A percentile compares a stretch with the other conserved stretches of the same genome.
Evolutionary conservation across 176 grass and related monocot species (phyloP).

Genomic region (Cymbopogon citratus): DNA sequence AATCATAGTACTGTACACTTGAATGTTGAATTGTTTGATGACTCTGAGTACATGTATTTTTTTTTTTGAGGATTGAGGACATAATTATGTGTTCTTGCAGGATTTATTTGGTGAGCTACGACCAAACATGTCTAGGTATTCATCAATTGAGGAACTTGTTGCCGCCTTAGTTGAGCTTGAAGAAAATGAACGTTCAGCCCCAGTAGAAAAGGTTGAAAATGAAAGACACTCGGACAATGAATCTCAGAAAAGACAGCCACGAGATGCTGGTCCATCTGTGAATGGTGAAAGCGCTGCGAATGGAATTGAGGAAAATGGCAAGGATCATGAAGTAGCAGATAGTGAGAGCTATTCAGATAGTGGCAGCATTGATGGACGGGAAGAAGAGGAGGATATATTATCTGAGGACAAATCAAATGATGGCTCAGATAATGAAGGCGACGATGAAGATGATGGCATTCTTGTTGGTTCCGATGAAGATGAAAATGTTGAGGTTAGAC

Average conservation of each 20-base stretch:
- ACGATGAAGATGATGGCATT: conserved; percentile 76
- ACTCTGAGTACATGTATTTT: not conserved
- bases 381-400: conserved; percentile 84
- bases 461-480: conserved; percentile 88
- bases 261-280: conserved; percentile 22
- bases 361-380: conserved; percentile 62
- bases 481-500: conserved; percentile 69
- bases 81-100: conserved; percentile 44
- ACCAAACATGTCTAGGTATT: conserved; percentile 86
- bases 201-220: conserved; percentile 45
- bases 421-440: conserved; percentile 74
- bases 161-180: conserved; percentile 75
- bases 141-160: conserved; percentile 77
- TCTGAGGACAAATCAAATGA: conserved; percentile 84
- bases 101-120: conserved; percentile 79
- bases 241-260: conserved; percentile 50
- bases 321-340: conserved; percentile 54
- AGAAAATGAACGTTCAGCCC: conserved; percentile 62
- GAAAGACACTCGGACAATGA: conserved; percentile 66
- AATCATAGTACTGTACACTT: not conserved
- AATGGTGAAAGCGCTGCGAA: conserved; percentile 51
- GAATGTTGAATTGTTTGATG: conserved; percentile 3
- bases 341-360: conserved; percentile 91
- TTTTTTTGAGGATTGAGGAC: not conserved
- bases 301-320: conserved; percentile 61